Evolutionary conservation across 768 basidiomycete species (phyloP).

Genomic region (Crucibulum laeve): DNA sequence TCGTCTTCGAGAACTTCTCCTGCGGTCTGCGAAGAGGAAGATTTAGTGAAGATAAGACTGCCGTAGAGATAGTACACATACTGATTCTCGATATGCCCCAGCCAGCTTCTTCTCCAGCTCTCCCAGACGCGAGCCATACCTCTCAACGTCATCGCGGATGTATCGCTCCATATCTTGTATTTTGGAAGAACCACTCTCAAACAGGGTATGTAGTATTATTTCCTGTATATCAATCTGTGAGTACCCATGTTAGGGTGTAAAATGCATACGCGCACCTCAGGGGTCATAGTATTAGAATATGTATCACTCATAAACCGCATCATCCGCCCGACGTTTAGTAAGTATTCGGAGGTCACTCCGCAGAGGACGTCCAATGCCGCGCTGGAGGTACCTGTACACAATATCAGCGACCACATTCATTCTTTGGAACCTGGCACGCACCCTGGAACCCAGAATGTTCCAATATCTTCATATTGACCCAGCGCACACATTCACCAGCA

Average conservation of each 20-base stretch:
- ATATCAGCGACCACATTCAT: background rate
- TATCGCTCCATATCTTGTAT: conserved; percentile 82
- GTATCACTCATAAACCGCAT: conserved; percentile 81
- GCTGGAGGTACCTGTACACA: conserved; percentile 60
- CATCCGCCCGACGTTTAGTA: conserved; percentile 83
- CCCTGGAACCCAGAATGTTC: conserved; percentile 95
- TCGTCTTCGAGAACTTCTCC: conserved; percentile 47
- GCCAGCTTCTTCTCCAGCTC: conserved; percentile 88
- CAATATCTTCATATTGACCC: conserved; percentile 72
- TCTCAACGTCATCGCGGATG: conserved; percentile 82
- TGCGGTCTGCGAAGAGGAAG: conserved; percentile 21
- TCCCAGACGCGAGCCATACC: conserved; percentile 68
- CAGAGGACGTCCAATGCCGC: conserved; percentile 74
- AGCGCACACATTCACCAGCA: conserved; percentile 61
- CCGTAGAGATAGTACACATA: conserved; percentile 29
- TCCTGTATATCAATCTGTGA: conserved; percentile 46
- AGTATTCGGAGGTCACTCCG: conserved; percentile 73
- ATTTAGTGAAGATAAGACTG: conserved; percentile 2
- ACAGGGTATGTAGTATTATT: conserved; percentile 87
- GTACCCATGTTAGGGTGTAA: background rate
- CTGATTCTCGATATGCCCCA: conserved; percentile 77
- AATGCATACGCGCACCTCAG: conserved; percentile 59
- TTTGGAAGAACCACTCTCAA: conserved; percentile 81
- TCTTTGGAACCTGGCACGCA: conserved; percentile 24
- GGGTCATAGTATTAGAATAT: conserved; percentile 71